phyloP scores from a whole-genome alignment of 1,284 basidiomycete species.

The Quambalaria eucalypti region DNA sequence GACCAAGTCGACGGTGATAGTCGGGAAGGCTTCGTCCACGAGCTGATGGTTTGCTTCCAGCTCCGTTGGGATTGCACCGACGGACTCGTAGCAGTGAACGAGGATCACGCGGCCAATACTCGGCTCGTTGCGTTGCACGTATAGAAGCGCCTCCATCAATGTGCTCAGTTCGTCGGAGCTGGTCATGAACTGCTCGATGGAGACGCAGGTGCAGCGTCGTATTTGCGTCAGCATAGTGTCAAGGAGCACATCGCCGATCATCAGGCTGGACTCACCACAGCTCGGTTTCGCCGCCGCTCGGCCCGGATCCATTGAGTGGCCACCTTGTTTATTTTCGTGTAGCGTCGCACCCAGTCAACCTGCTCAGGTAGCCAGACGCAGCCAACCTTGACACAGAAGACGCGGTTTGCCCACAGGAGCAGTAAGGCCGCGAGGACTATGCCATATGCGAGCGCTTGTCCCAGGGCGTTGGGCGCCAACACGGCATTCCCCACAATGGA shows the following conservation, averaged over 20 bases:
- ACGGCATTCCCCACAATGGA: constrained; percentile 45
- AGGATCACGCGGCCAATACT: constrained; percentile 58
- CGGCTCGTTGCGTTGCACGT: constrained; percentile 54
- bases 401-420: constrained; percentile 53
- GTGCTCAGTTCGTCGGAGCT: neutral
- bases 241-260: neutral
- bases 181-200: neutral
- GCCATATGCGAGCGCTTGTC: constrained; percentile 48
- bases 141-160: neutral
- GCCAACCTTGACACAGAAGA: constrained; percentile 13
- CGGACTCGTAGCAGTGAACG: constrained; percentile 57
- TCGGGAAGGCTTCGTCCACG: constrained; percentile 32
- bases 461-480: constrained; percentile 54
- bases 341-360: neutral
- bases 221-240: neutral
- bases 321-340: neutral
- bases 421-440: constrained; percentile 51
- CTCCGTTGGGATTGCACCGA: constrained; percentile 49
- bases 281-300: neutral
- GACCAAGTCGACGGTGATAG: constrained; percentile 28
- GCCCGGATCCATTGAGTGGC: neutral
- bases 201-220: neutral
- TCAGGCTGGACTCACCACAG: neutral
- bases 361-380: neutral
- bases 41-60: constrained; percentile 42